These are phyloP conservation scores for Salicornia ramosissima DNA, from an alignment of 148 eudicot genomes.

Conservation along the genomic window DNA sequence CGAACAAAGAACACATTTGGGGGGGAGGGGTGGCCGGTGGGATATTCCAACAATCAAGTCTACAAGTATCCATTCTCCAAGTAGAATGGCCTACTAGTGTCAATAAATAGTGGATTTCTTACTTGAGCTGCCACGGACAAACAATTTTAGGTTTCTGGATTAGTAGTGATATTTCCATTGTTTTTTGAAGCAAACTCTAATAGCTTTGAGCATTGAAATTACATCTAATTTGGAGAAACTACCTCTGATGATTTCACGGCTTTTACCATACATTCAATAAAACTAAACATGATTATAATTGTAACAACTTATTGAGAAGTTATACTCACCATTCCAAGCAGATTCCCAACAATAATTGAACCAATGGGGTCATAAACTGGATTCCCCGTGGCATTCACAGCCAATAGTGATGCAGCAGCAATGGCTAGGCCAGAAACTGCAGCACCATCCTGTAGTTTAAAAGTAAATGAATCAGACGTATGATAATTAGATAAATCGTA, in stretches of 20 bases:
- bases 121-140: no score
- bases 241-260: neutral
- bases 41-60: no score
- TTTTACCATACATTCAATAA: neutral
- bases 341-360: slow-evolving; percentile 87
- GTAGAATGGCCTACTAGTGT: no score
- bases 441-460: slow-evolving; percentile 78
- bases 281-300: neutral
- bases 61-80: no score
- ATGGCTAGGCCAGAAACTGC: slow-evolving; percentile 83
- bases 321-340: slow-evolving; percentile 76
- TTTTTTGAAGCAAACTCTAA: no score
- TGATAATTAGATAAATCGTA: no score
- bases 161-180: no score
- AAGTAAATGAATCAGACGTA: slow-evolving; percentile 2
- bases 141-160: no score
- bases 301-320: neutral
- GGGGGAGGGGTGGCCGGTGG: no score
- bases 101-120: no score
- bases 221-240: neutral
- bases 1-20: no score
- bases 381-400: slow-evolving; percentile 86
- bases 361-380: slow-evolving; percentile 93
- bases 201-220: no score
- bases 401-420: slow-evolving; percentile 88